Evolutionary conservation across 2,329 filamentous ascomycete species (phyloP), one percentile per base, ranked within the genome.

Genomic region (Fonsecaea pedrosoi): DNA sequence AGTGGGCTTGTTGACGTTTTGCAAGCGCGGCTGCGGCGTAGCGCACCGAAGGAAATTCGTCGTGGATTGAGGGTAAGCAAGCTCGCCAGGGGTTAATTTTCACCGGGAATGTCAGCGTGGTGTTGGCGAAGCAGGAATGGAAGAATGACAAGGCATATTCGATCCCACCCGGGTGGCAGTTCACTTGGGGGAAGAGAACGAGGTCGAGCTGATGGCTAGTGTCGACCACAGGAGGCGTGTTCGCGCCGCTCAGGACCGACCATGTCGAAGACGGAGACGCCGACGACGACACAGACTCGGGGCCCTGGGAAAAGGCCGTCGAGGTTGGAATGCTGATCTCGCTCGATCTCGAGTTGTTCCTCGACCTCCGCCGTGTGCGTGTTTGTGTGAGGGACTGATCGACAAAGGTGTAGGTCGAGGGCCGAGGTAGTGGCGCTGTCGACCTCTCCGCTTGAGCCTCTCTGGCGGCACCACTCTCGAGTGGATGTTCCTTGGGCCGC

Each of bases 21-120:
- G 69, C 65, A 5, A 71, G 48, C 2, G 69, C 69, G 2, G 67
- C 48, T 1, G 65, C 69, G 25, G 67, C 69, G 42, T 69, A 68
- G 5, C 62, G 67, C 4, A 71, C 66, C 12, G 62, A 71, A 8
- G 69, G 67, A 9, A 68, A 58, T 18, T 66, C 64, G 32, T 71
- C 67, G 54, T 70, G 56, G 3, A 71, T 65, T 12, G 62, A 54
- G 3, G 62, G 42, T 18, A 71, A 62, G 30, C 59, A 65, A 34
- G 65, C 60, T 9, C 69, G 69, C 69, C 69, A 71, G 3, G 69
- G 69, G 54, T 71, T 71, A 50, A 69, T 62, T 15, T 59, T 59
- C 13, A 70, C 65, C 3, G 57, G 45, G 40, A 63, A 71, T 15
- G 69, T 71, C 30, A 71, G 69, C 10, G 67, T 71, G 40, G 63